Evolutionary conservation across 305 asterid species (phyloP).

Genomic region (Fraxinus paxiana): DNA sequence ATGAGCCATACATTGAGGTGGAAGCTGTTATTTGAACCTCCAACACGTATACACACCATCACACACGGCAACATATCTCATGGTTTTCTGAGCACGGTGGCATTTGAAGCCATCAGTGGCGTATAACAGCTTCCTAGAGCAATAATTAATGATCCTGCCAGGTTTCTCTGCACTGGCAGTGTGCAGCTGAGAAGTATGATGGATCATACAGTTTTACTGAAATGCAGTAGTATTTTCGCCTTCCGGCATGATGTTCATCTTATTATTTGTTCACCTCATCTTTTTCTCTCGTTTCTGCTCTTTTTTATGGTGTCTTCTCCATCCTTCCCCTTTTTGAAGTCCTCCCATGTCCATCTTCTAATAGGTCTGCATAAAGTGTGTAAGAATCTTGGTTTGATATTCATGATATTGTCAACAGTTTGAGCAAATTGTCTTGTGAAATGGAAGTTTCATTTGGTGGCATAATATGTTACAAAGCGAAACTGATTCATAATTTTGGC

Average conservation of each 20-base stretch:
- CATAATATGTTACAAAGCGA: not conserved
- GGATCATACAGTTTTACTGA: constrained; percentile 52
- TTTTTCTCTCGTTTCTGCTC: not conserved
- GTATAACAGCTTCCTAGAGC: constrained; percentile 68
- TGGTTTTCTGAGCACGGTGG: constrained; percentile 39
- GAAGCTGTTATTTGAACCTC: constrained; percentile 52
- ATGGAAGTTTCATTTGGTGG: not conserved
- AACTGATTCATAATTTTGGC: not conserved
- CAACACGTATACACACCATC: constrained; percentile 2
- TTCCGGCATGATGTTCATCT: not conserved
- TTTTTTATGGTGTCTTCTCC: not conserved
- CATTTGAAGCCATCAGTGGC: constrained; percentile 47
- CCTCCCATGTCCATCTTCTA: not conserved
- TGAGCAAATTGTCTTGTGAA: not conserved
- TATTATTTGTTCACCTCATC: not conserved
- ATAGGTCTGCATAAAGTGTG: not conserved
- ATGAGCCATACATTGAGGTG: constrained; percentile 19
- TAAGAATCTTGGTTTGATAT: not conserved
- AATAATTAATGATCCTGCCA: constrained; percentile 73
- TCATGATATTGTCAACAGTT: not conserved
- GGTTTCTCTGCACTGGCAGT: constrained; percentile 99
- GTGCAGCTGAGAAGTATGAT: constrained; percentile 99
- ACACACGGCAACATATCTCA: constrained; percentile 35
- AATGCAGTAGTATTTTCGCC: constrained; percentile 5
- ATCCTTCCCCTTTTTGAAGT: not conserved